Percentiles rank a stretch among this genome's conserved stretches.
Evolutionary conservation across 192 early-diverging fungal genomes (phyloP).

Genomic region (Backusella circina): DNA sequence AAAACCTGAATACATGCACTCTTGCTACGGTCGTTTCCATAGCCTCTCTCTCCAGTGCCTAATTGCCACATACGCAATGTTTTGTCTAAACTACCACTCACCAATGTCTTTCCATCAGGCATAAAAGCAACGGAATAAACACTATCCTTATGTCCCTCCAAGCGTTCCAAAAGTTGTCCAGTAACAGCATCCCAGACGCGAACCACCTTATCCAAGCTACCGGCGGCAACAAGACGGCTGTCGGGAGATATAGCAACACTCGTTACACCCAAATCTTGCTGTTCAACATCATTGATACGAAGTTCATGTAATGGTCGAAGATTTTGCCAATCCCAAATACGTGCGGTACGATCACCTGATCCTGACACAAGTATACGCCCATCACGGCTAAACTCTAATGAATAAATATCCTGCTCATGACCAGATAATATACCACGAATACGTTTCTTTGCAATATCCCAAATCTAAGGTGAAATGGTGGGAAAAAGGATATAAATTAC

Average conservation of each 20-base stretch:
- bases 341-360: slow-evolving; percentile 79
- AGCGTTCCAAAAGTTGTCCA: slow-evolving; percentile 79
- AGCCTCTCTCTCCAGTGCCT: slow-evolving; percentile 35
- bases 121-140: slow-evolving; percentile 97
- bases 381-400: slow-evolving; percentile 90
- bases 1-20: slow-evolving; percentile 45
- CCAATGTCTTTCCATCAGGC: slow-evolving; percentile 87
- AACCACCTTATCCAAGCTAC: slow-evolving; percentile 93
- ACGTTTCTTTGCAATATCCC: slow-evolving; percentile 65
- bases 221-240: slow-evolving; percentile 84
- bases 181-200: slow-evolving; percentile 89
- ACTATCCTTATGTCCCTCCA: slow-evolving; percentile 95
- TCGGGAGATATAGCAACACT: slow-evolving; percentile 95
- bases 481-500: background rate
- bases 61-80: slow-evolving; percentile 94
- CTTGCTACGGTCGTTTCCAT: slow-evolving; percentile 25
- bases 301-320: slow-evolving; percentile 72
- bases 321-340: slow-evolving; percentile 86
- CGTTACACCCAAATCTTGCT: slow-evolving; percentile 93
- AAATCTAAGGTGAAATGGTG: slow-evolving; percentile 41
- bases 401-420: slow-evolving; percentile 98
- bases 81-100: slow-evolving; percentile 91
- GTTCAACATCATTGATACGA: slow-evolving; percentile 72
- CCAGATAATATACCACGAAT: slow-evolving; percentile 73
- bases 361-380: slow-evolving; percentile 88